Percentiles rank a stretch among this genome's conserved stretches.
Conservation (phyloP, 306 rosid species). For the Sophora flavescens region DNA sequence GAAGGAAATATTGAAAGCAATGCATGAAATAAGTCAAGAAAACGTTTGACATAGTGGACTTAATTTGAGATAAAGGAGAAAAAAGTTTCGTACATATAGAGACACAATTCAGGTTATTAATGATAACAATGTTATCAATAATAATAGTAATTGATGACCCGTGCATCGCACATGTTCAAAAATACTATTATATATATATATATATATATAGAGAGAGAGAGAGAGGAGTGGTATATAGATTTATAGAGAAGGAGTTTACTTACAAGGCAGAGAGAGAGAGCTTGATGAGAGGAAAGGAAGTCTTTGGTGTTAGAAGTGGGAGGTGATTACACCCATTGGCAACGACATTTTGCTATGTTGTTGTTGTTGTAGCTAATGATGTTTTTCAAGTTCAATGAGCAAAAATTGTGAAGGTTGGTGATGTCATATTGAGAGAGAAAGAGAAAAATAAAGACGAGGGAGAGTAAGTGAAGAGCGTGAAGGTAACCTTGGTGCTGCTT, state of each 20-base stretch:
- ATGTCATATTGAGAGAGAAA: slow-evolving; percentile 25
- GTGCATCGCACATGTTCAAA: too few relatives aligned
- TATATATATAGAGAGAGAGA: background rate
- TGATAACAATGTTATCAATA: too few relatives aligned
- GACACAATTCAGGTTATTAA: too few relatives aligned
- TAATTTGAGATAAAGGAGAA: too few relatives aligned
- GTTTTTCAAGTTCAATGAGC: slow-evolving; percentile 48
- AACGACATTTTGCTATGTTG: slow-evolving; percentile 31
- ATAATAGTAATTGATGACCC: too few relatives aligned
- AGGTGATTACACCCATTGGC: slow-evolving; percentile 80
- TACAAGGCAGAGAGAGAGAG: slow-evolving; percentile 96
- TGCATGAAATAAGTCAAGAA: too few relatives aligned
- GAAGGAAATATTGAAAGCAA: too few relatives aligned
- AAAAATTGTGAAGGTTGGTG: slow-evolving; percentile 29
- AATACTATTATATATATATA: too few relatives aligned
- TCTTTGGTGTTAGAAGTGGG: slow-evolving; percentile 85
- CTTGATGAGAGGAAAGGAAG: slow-evolving; percentile 89
- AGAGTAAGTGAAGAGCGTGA: background rate
- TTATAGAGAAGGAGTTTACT: slow-evolving; percentile 11
- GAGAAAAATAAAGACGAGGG: slow-evolving; percentile 5
- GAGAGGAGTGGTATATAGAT: background rate
- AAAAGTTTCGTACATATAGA: too few relatives aligned
- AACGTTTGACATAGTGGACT: too few relatives aligned
- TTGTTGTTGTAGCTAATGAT: too few relatives aligned
- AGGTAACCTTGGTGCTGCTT: background rate